Base-by-base conservation (phyloP, 345 rosid genomes). In the Xanthoceras sorbifolium region DNA sequence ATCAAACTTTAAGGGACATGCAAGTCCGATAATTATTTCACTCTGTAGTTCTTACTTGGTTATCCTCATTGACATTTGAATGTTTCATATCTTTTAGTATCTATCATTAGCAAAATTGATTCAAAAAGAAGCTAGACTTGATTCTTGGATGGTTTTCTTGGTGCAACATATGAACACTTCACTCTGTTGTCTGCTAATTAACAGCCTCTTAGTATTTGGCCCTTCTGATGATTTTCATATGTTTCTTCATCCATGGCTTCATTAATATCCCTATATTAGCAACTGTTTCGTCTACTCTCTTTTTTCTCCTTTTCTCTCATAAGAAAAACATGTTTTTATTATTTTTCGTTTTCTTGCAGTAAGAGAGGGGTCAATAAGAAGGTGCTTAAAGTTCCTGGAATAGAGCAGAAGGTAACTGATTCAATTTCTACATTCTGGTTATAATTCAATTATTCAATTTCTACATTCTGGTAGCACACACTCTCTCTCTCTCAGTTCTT, bases 361-460 rank as follows among this genome's bases (percentile, higher is more conserved):
- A 94, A 93, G 86, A 90, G 97, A 85, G 98, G 80, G 78, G 98
- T 94, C 68, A 94, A 94, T 72, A 94, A 94, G 88, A 94, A 94
- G 83, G 98, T 94, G 81, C 98, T 88, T 52, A 94, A 94, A 86
- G 98, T 91, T 82, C 93, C 98, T 29, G 95, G 98, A 55, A 86
- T 93, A 79, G 97, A 94, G 78, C 98, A 90, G 77, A 94, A 93
- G 98, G 97, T 94, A 80, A 77, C 40, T 6, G n/a, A n/a, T n/a
- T n/a, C n/a, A n/a, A n/a, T n/a, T n/a, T n/a, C n/a, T n/a, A n/a
- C n/a, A n/a, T n/a, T n/a, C n/a, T n/a, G n/a, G n/a, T n/a, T n/a
- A n/a, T n/a, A n/a, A 32, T 32, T 32, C 4, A 2, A 2, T 4
- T 32, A 2, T 32, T 32, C 36, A 32, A 32, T 32, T 2, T 4